Evolutionary conservation across 1,284 basidiomycete species (phyloP).

Genomic region (Prillingera fragicola): DNA sequence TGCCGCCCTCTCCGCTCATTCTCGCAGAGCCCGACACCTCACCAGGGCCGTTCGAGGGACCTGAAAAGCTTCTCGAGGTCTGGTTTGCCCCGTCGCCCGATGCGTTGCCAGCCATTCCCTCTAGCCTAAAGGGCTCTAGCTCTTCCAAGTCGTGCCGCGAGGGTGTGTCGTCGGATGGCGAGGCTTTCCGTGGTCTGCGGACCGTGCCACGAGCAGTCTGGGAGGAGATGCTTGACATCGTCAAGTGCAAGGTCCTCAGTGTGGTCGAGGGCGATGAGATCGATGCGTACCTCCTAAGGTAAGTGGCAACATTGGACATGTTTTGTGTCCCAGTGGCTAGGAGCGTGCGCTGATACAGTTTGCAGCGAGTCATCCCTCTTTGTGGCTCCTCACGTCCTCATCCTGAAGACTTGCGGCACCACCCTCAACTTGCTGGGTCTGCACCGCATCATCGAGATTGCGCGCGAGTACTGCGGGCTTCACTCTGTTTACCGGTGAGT

Average conservation of each 20-base stretch:
- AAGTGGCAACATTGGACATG: slow-evolving; percentile 32
- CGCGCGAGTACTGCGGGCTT: slow-evolving; percentile 68
- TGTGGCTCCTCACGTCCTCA: slow-evolving; percentile 89
- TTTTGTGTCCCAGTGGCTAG: not conserved
- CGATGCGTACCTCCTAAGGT: slow-evolving; percentile 96
- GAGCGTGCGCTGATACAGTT: slow-evolving; percentile 1
- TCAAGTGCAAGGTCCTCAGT: slow-evolving; percentile 94
- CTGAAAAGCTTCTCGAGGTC: slow-evolving; percentile 96
- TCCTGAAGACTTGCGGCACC: slow-evolving; percentile 98
- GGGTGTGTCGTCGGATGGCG: slow-evolving; percentile 9
- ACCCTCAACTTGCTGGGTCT: slow-evolving; percentile 94
- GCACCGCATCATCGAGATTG: slow-evolving; percentile 86
- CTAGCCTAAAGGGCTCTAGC: not conserved
- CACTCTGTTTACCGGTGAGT: slow-evolving; percentile 64
- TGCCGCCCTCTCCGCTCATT: slow-evolving; percentile 18
- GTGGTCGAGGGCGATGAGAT: slow-evolving; percentile 78
- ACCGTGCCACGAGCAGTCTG: slow-evolving; percentile 71
- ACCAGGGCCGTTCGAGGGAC: slow-evolving; percentile 50
- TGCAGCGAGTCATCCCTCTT: slow-evolving; percentile 94
- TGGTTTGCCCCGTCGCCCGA: slow-evolving; percentile 85
- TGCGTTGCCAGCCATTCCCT: slow-evolving; percentile 51
- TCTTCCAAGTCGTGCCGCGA: slow-evolving; percentile 1
- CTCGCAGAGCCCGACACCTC: slow-evolving; percentile 26
- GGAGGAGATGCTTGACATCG: slow-evolving; percentile 97
- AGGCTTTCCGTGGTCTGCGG: slow-evolving; percentile 42